Percentiles rank a stretch among this genome's conserved stretches.
Evolutionary conservation across 1,284 basidiomycete species (phyloP).

Genomic region (Marasmius oreades): DNA sequence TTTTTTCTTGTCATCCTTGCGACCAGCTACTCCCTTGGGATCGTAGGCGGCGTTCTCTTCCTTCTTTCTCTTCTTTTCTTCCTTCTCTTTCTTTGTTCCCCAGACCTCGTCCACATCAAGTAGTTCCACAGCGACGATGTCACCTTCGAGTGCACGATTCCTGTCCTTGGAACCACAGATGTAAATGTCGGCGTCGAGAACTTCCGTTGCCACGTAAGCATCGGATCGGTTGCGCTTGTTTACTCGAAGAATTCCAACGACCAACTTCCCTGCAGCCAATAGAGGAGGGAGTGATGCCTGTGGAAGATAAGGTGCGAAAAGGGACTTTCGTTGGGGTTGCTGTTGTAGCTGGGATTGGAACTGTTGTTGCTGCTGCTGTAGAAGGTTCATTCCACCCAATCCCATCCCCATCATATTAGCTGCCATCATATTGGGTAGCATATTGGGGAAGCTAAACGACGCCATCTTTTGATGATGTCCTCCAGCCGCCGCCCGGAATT

Average conservation of each 20-base stretch:
- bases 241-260: slow-evolving; percentile 95
- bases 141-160: slow-evolving; percentile 97
- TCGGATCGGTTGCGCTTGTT: slow-evolving; percentile 99
- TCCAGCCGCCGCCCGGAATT: slow-evolving; percentile 94
- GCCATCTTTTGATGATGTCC: slow-evolving; percentile 96
- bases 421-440: slow-evolving; percentile 93
- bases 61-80: slow-evolving; percentile 99
- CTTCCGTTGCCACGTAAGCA: slow-evolving; percentile 99
- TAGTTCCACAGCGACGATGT: slow-evolving; percentile 97
- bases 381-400: slow-evolving; percentile 72
- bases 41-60: slow-evolving; percentile 97
- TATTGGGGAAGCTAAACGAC: slow-evolving; percentile 96
- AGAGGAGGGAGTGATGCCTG: slow-evolving; percentile 97
- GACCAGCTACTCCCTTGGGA: slow-evolving; percentile 66
- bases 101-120: slow-evolving; percentile 98
- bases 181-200: slow-evolving; percentile 98
- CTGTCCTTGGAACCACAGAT: slow-evolving; percentile 98
- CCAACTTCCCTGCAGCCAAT: slow-evolving; percentile 96
- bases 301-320: slow-evolving; percentile 98
- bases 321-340: slow-evolving; percentile 93
- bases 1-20: slow-evolving; percentile 99
- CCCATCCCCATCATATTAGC: slow-evolving; percentile 92
- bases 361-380: slow-evolving; percentile 87
- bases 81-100: slow-evolving; percentile 99
- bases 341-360: slow-evolving; percentile 90